These are phyloP conservation scores for Lentinula sp. DNA, from an alignment of 768 basidiomycete species.

Conservation along the genomic window DNA sequence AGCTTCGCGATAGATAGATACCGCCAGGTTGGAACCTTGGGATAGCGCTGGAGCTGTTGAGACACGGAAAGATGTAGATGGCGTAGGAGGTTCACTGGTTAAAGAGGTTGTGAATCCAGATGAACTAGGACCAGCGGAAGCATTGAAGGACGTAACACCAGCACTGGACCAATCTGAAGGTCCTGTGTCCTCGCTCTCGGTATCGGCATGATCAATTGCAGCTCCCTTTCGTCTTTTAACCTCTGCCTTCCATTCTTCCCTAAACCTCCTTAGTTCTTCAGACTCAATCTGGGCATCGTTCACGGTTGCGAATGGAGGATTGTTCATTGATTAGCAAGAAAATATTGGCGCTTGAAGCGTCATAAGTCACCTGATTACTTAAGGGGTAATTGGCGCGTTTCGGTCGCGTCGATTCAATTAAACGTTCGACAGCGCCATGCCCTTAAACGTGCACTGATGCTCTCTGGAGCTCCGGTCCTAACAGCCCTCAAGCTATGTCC, in stretches of 20 bases:
- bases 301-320: background rate
- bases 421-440: too few relatives aligned
- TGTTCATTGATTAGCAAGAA: background rate
- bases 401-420: background rate
- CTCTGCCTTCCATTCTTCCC: constrained; percentile 70
- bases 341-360: background rate
- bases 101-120: background rate
- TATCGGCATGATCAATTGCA: background rate
- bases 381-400: too few relatives aligned
- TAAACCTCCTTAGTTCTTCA: constrained; percentile 61
- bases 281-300: constrained; percentile 33
- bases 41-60: constrained; percentile 18
- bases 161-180: background rate
- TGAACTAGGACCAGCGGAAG: background rate
- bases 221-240: constrained; percentile 33
- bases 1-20: constrained; percentile 65
- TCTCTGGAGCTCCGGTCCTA: too few relatives aligned
- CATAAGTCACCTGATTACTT: background rate
- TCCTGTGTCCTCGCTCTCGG: background rate
- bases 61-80: background rate
- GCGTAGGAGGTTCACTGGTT: background rate
- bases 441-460: too few relatives aligned
- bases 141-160: constrained; percentile 1
- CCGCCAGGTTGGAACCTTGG: constrained; percentile 37
- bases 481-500: too few relatives aligned